phyloP scores from a whole-genome alignment of 352 stramenopile species.

The Pythium dissimile region DNA sequence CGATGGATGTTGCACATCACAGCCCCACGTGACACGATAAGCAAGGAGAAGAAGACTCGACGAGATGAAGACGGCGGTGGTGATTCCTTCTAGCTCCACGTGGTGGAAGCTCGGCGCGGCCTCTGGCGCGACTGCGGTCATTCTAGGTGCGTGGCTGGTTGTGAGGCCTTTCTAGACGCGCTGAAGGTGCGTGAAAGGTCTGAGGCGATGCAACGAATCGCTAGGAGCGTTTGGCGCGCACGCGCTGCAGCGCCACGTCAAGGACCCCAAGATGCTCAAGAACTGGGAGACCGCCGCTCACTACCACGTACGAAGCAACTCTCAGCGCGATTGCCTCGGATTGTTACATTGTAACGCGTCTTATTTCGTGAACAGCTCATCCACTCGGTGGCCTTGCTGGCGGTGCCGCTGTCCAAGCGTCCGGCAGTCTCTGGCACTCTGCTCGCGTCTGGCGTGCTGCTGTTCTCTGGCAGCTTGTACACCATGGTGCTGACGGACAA shows the following conservation, averaged over 20 bases:
- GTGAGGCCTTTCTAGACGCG: no score
- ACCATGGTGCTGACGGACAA: constrained; percentile 70
- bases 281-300: constrained; percentile 81
- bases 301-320: constrained; percentile 79
- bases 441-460: constrained; percentile 52
- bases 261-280: constrained; percentile 78
- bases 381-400: constrained; percentile 73
- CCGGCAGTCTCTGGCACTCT: constrained; percentile 55
- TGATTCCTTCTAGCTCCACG: constrained; percentile 53
- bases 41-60: background rate
- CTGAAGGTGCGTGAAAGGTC: background rate
- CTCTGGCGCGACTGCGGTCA: constrained; percentile 53
- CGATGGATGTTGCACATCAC: no score
- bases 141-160: constrained; percentile 16
- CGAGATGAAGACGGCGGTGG: constrained; percentile 62
- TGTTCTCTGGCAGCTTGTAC: constrained; percentile 84
- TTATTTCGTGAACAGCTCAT: constrained; percentile 30
- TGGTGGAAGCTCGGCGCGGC: constrained; percentile 81
- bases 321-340: no score
- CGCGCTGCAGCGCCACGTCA: constrained; percentile 57
- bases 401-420: constrained; percentile 55
- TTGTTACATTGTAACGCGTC: no score
- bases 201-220: no score
- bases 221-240: constrained; percentile 79
- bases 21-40: background rate